Percentiles rank a stretch among this genome's conserved stretches.
phyloP scores from a whole-genome alignment of 169 alveolate species.

The Plasmodium adleri region DNA sequence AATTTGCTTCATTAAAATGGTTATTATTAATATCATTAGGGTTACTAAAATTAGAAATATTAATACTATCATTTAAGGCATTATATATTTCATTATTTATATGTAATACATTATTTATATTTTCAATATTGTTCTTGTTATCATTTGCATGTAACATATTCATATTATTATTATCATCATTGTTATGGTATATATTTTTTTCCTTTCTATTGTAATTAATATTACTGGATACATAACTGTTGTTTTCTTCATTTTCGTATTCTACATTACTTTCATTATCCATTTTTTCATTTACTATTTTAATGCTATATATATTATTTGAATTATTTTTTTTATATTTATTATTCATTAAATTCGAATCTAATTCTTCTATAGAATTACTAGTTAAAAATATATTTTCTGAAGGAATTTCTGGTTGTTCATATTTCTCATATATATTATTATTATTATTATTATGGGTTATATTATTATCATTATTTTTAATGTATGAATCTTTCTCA shows the following conservation, averaged over 20 bases:
- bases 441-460: conserved; percentile 8
- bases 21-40: not conserved
- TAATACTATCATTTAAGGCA: not conserved
- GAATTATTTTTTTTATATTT: conserved; percentile 25
- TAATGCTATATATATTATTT: not conserved
- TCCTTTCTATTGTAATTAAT: not conserved
- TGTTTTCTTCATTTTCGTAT: not conserved
- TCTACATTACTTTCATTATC: not conserved
- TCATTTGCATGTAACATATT: conserved; percentile 9
- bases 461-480: not conserved
- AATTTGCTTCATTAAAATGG: not conserved
- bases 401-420: conserved; percentile 5
- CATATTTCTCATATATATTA: not conserved
- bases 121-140: conserved; percentile 5
- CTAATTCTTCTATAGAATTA: conserved; percentile 69
- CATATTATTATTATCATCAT: conserved; percentile 9
- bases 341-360: conserved; percentile 50
- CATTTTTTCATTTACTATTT: not conserved
- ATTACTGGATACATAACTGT: conserved; percentile 1
- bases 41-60: not conserved
- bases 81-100: not conserved
- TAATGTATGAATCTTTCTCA: not conserved
- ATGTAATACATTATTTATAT: not conserved
- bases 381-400: conserved; percentile 35
- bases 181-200: not conserved